Conservation (phyloP, 148 eudicot genomes). For the Camellia granthamiana region DNA sequence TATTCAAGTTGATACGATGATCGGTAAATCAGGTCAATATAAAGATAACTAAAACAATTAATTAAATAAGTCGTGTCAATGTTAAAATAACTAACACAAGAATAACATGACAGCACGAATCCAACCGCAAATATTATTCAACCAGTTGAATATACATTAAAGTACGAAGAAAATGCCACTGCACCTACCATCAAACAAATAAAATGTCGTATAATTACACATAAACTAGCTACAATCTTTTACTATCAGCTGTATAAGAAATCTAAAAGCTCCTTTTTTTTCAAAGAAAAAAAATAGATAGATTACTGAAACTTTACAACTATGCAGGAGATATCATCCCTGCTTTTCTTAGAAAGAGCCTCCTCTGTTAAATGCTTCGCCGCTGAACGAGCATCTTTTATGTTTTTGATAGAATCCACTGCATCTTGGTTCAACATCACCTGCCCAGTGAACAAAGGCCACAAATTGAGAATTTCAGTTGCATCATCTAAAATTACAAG, state of each 20-base stretch:
- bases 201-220: slow-evolving; percentile 9
- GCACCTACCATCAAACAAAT: not conserved
- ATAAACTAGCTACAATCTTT: not conserved
- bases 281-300: not conserved
- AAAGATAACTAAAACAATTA: too few relatives aligned
- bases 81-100: too few relatives aligned
- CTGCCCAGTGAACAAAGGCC: slow-evolving; percentile 29
- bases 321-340: slow-evolving; percentile 89
- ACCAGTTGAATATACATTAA: not conserved
- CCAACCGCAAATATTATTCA: not conserved
- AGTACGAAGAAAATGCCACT: not conserved
- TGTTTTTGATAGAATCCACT: slow-evolving; percentile 53
- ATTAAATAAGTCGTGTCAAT: too few relatives aligned
- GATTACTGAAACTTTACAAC: slow-evolving; percentile 66
- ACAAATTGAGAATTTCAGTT: not conserved
- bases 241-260: not conserved
- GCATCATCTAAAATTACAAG: not conserved
- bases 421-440: slow-evolving; percentile 91
- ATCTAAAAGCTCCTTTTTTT: not conserved
- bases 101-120: too few relatives aligned
- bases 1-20: too few relatives aligned
- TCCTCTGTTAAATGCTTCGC: slow-evolving; percentile 73
- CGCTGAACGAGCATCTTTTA: slow-evolving; percentile 62
- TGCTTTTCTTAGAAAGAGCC: slow-evolving; percentile 75
- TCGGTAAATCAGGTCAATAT: too few relatives aligned